phyloP scores from a whole-genome alignment of 306 rosid species.

The Rubus parviflorus region DNA sequence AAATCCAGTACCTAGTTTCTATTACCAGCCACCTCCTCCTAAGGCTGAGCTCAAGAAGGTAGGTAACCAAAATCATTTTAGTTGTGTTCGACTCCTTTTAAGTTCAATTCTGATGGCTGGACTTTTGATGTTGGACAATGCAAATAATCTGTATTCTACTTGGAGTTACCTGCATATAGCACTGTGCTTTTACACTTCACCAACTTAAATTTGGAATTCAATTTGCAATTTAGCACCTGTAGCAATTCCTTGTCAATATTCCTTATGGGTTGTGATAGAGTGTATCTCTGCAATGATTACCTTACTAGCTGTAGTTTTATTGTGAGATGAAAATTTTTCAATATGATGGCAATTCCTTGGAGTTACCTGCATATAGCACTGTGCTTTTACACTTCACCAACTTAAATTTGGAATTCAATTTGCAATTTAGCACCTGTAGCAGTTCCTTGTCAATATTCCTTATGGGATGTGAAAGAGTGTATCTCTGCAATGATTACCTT shows the following conservation, averaged over 20 bases:
- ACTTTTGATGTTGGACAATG: neutral
- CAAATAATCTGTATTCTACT: conserved; percentile 1
- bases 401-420: neutral
- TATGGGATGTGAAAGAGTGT: neutral
- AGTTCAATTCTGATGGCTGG: neutral
- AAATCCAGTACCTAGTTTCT: conserved; percentile 93
- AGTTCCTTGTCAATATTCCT: neutral
- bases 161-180: neutral
- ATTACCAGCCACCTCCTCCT: conserved; percentile 88
- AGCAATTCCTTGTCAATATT: neutral
- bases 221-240: neutral
- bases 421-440: neutral
- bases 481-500: neutral
- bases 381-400: neutral
- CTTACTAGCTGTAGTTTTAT: conserved; percentile 17
- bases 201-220: neutral
- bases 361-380: neutral
- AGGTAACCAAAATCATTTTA: neutral
- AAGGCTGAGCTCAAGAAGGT: conserved; percentile 88
- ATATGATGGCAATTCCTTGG: conserved; percentile 39
- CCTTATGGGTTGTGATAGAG: neutral
- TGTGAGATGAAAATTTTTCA: conserved; percentile 9
- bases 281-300: neutral
- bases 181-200: neutral
- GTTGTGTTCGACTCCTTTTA: conserved; percentile 1